Conservation (phyloP, 2,329 filamentous ascomycete species). For the Pseudogymnoascus sp. region DNA sequence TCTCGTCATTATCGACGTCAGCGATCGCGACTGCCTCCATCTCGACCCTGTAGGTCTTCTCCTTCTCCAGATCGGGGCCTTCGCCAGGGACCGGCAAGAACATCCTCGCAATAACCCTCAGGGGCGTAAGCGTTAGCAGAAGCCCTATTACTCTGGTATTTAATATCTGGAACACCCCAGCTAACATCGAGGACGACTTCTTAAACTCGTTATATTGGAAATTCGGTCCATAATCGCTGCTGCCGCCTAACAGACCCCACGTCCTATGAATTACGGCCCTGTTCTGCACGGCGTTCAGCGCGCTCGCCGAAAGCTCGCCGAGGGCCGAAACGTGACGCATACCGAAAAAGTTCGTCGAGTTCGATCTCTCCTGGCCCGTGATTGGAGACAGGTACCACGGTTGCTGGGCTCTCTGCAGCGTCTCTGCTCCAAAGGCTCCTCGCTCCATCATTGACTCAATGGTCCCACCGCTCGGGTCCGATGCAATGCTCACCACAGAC, state of each 20-base stretch:
- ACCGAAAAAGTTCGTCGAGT: constrained; percentile 44
- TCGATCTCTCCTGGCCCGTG: constrained; percentile 27
- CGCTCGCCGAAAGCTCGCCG: constrained; percentile 49
- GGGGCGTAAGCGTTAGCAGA: constrained; percentile 30
- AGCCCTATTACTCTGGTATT: constrained; percentile 36
- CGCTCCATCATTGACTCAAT: not conserved
- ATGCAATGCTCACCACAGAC: not conserved
- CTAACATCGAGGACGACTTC: constrained; percentile 42
- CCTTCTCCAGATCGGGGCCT: constrained; percentile 45
- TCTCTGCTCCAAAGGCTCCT: not conserved
- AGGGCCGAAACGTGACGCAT: constrained; percentile 43
- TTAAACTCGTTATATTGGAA: constrained; percentile 53
- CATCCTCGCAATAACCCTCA: constrained; percentile 35
- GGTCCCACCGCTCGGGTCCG: not conserved
- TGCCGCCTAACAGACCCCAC: constrained; percentile 49
- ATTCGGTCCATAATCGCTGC: constrained; percentile 51
- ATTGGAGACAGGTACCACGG: constrained; percentile 3
- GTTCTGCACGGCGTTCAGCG: constrained; percentile 42
- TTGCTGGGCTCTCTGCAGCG: not conserved
- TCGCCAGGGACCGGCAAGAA: constrained; percentile 42
- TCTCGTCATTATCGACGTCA: constrained; percentile 51
- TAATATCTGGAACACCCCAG: constrained; percentile 39
- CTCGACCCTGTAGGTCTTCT: constrained; percentile 53
- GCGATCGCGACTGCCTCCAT: constrained; percentile 58
- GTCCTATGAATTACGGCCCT: constrained; percentile 51